Conservation (phyloP, 768 basidiomycete genomes). For the Cyclocybe cylindracea region DNA sequence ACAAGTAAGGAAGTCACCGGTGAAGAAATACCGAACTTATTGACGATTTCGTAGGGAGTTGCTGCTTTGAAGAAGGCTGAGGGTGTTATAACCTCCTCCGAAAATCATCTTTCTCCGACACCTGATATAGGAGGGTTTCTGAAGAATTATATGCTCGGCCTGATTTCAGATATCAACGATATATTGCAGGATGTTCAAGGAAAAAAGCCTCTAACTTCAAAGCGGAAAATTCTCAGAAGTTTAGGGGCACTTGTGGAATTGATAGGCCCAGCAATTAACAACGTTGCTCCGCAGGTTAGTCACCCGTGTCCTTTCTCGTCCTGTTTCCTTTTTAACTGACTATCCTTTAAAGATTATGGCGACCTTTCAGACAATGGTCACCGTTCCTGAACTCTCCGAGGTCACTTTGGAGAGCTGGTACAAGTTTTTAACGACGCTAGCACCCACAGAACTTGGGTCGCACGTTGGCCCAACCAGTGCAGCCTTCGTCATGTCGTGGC, state of each 20-base stretch:
- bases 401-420: slow-evolving; percentile 82
- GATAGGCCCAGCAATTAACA: slow-evolving; percentile 71
- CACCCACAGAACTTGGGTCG: slow-evolving; percentile 71
- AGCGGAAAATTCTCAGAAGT: slow-evolving; percentile 78
- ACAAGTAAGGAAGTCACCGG: slow-evolving; percentile 39
- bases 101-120: slow-evolving; percentile 25
- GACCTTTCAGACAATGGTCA: slow-evolving; percentile 88
- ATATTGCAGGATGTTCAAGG: slow-evolving; percentile 83
- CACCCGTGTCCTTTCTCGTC: neutral
- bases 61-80: slow-evolving; percentile 43
- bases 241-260: slow-evolving; percentile 70
- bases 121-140: slow-evolving; percentile 60
- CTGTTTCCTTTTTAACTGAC: neutral
- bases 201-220: slow-evolving; percentile 66
- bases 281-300: slow-evolving; percentile 85
- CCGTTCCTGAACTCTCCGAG: slow-evolving; percentile 71
- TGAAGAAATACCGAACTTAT: neutral
- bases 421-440: slow-evolving; percentile 69
- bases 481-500: slow-evolving; percentile 79
- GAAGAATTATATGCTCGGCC: slow-evolving; percentile 76
- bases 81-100: slow-evolving; percentile 40
- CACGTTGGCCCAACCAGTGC: slow-evolving; percentile 89
- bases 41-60: slow-evolving; percentile 26
- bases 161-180: slow-evolving; percentile 84
- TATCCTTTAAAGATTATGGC: slow-evolving; percentile 78